These are phyloP conservation scores for Macrolepiota albuminosa DNA, from an alignment of 768 basidiomycete species.

Conservation along the genomic window DNA sequence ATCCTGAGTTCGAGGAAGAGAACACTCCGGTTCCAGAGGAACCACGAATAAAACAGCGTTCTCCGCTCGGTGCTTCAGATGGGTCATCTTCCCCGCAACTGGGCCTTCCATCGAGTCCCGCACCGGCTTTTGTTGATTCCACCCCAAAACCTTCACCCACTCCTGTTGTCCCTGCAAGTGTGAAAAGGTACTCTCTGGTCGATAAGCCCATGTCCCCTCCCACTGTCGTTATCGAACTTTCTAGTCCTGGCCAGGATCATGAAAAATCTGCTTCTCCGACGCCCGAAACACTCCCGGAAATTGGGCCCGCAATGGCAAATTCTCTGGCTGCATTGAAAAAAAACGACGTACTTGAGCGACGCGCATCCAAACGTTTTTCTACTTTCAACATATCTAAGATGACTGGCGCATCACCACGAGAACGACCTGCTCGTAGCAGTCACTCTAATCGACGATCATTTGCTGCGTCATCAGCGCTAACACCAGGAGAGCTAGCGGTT, in stretches of 20 bases:
- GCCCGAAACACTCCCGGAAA: slow-evolving; percentile 31
- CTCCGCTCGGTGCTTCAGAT: slow-evolving; percentile 5
- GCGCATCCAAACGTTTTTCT: slow-evolving; percentile 95
- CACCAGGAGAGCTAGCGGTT: slow-evolving; percentile 67
- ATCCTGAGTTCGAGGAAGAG: slow-evolving; percentile 13
- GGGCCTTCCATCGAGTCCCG: slow-evolving; percentile 2
- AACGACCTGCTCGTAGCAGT: slow-evolving; percentile 40
- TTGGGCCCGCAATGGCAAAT: slow-evolving; percentile 62
- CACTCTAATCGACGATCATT: slow-evolving; percentile 64
- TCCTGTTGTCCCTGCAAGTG: slow-evolving; percentile 53
- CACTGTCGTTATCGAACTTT: slow-evolving; percentile 48
- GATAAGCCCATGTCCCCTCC: slow-evolving; percentile 55
- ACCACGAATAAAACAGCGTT: slow-evolving; percentile 7
- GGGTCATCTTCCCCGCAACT: slow-evolving; percentile 3
- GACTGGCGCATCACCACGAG: slow-evolving; percentile 54
- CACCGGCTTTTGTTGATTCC: slow-evolving; percentile 8
- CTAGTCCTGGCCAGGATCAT: slow-evolving; percentile 35
- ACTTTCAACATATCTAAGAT: slow-evolving; percentile 94
- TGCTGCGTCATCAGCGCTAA: slow-evolving; percentile 57
- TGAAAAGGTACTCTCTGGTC: slow-evolving; percentile 77
- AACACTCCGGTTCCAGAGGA: slow-evolving; percentile 7
- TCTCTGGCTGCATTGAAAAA: slow-evolving; percentile 87
- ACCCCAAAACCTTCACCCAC: slow-evolving; percentile 22
- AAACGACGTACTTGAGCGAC: slow-evolving; percentile 79
- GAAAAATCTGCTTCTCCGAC: slow-evolving; percentile 33